Base-by-base conservation (phyloP, 371 early-diverging fungal species). In the Mortierella polycephala region DNA sequence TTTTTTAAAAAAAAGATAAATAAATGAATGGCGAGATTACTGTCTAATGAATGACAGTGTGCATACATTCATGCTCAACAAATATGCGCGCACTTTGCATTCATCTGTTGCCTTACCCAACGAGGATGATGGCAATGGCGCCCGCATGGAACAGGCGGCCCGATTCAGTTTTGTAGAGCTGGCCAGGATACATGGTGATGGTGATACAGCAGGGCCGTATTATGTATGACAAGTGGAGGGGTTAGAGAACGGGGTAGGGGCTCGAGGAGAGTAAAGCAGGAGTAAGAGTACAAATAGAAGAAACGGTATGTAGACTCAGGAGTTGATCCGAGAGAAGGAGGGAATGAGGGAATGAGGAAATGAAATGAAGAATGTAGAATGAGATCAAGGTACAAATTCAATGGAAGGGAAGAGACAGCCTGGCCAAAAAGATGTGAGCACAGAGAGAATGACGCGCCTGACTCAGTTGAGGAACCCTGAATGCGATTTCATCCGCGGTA, bases 111-210 rank as follows among this genome's bases (percentile, higher is more conserved):
- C 16, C 46, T 18, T 51, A 51, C 51, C 51, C 51, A 18, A 51
- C 51, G 14, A 51, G 51, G n/a, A 51, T 89, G 54, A 94, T 88
- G 52, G 92, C 94, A 53, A 94, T 92, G 58, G 91, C 90, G 23
- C 95, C 95, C 18, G 95, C 95, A 58, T 94, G 94, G 76, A 93
- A 94, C 54, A 93, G 84, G 50, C 91, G 88, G 9, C 94, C 94
- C 44, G 92, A 90, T 42, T 87, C 83, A 18, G 94, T 93, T 76
- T 92, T 91, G 79, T 94, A 94, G 18, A 94, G 84, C 74, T 93
- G 92, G 23, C 93, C 94, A 47, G 93, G 75, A 49, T 67, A 81
- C 81, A 81, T 75, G 47, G 47, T n/a, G 47, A 81, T 75, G 47
- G 47, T n/a, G 47, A 14, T 12, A n/a, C 5, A 5, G 47, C n/a